phyloP scores from a whole-genome alignment of 2,329 filamentous ascomycete genomes.

The Pyrenochaeta sp. region DNA sequence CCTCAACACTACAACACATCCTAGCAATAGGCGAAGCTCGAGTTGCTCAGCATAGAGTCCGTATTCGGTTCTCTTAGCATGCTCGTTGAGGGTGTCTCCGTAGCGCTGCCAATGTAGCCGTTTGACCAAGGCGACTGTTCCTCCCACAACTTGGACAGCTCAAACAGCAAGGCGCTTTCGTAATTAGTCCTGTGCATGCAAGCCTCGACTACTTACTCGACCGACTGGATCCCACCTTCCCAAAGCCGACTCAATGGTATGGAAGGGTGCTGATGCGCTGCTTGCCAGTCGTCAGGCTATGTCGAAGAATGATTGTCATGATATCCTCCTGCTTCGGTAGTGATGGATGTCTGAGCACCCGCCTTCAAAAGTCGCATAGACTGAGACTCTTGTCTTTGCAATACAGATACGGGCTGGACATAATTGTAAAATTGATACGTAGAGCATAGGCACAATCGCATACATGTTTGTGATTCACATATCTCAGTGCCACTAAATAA shows the following conservation, averaged over 20 bases:
- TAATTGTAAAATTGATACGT: neutral
- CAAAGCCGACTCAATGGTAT: constrained; percentile 33
- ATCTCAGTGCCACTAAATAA: neutral
- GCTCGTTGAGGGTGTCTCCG: neutral
- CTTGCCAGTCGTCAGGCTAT: constrained; percentile 9
- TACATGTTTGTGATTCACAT: neutral
- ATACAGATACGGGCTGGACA: constrained; percentile 50
- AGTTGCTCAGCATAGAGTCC: neutral
- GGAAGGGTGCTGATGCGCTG: constrained; percentile 23
- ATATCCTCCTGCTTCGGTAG: constrained; percentile 29
- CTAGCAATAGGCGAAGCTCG: neutral
- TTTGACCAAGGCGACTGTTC: neutral
- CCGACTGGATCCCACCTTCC: constrained; percentile 22
- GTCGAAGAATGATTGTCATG: constrained; percentile 35
- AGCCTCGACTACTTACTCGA: neutral
- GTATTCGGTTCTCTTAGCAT: neutral
- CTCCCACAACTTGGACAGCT: neutral
- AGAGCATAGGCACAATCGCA: neutral
- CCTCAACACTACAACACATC: neutral
- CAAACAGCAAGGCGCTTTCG: neutral
- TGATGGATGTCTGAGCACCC: constrained; percentile 27
- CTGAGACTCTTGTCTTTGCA: constrained; percentile 45
- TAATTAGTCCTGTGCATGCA: neutral
- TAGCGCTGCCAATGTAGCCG: no score
- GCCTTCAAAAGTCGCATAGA: constrained; percentile 45